Base-by-base conservation (phyloP, 495 filamentous ascomycete genomes). In the Ramalina peruviana region DNA sequence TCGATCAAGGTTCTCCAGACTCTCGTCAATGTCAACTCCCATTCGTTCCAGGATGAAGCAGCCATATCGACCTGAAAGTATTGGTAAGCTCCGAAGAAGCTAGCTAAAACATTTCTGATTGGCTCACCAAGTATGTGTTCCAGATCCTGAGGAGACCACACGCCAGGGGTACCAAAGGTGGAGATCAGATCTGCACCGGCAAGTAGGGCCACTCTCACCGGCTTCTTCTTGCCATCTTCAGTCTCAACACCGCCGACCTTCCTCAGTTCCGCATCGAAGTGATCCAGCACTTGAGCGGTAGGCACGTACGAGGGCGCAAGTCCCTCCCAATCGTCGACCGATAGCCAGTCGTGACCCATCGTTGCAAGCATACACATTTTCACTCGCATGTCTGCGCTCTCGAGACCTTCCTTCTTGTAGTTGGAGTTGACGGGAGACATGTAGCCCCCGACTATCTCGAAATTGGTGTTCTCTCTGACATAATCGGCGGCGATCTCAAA, bases 361-460 rank as follows among this genome's bases (percentile, higher is more conserved):
- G 84, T 80, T 9, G 89, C 90, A 15, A 92, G 68, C 59, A 82
- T 75, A 65, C 87, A 94, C 89, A 83, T 75, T 1, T 68, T 70
- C 13, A 76, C 60, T 37, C 72, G 73, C 41, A 47, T 44, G 3
- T 46, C 69, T 21, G 85, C 79, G 49, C 72, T 78, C 17, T 85
- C 89, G 30, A 97, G 71, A 43, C 89, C 88, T 30, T 49, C 54
- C 40, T 56, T 56, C 36, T 56, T 56, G 7, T 56, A 56, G 6
- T 52, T 42, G 49, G 46, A 44, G 36, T 47, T 49, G 21, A 56
- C 54, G 26, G 54, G 54, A 3, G 51, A 53, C 16, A 56, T 44
- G 27, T 56, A 56, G n/a, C 46, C 51, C 40, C 51, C 54, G 23
- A 56, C 50, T 17, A 56, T 46, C 37, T 56, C 54, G 33, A 53